These are phyloP conservation scores for Dillenia suffruticosa DNA, from an alignment of 164 flowering plant species.

Conservation along the genomic window DNA sequence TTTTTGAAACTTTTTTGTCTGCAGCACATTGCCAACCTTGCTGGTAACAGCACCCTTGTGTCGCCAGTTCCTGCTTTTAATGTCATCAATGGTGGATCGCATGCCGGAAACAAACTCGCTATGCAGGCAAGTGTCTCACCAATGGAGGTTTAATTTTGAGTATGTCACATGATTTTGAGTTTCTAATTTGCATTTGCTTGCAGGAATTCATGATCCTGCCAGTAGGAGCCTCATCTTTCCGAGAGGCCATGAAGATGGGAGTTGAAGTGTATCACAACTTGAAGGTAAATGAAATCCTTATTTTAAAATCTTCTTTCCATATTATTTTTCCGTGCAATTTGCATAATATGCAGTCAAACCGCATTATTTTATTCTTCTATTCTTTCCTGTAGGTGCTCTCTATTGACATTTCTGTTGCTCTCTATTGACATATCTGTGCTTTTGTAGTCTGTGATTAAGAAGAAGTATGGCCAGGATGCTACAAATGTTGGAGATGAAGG, in stretches of 20 bases:
- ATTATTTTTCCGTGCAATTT: too few species aligned
- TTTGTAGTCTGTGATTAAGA: conserved; percentile 74
- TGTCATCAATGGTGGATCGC: conserved; percentile 94
- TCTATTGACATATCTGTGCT: not conserved
- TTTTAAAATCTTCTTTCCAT: conserved; percentile 4
- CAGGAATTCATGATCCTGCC: too few species aligned
- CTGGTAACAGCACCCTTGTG: conserved; percentile 83
- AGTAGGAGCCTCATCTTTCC: too few species aligned
- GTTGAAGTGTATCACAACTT: conserved; percentile 88
- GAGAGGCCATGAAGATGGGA: conserved; percentile 98
- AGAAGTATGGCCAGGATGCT: conserved; percentile 94
- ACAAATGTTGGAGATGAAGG: conserved; percentile 98
- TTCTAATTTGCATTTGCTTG: conserved; percentile 12
- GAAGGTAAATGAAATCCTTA: conserved; percentile 36
- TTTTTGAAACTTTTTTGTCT: not conserved
- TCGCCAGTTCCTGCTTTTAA: conserved; percentile 94
- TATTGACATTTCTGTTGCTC: too few species aligned
- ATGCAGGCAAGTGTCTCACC: conserved; percentile 56
- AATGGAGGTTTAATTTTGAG: not conserved
- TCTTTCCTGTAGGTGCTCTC: not conserved
- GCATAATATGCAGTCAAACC: too few species aligned
- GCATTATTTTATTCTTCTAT: not conserved
- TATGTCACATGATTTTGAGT: not conserved
- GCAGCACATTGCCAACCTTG: conserved; percentile 92
- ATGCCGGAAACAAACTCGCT: conserved; percentile 92